A percentile compares a stretch with the other conserved stretches of the same genome.
Evolutionary conservation across 106 monocot species (phyloP).

Genomic region (Apostasia shenzhenica): DNA sequence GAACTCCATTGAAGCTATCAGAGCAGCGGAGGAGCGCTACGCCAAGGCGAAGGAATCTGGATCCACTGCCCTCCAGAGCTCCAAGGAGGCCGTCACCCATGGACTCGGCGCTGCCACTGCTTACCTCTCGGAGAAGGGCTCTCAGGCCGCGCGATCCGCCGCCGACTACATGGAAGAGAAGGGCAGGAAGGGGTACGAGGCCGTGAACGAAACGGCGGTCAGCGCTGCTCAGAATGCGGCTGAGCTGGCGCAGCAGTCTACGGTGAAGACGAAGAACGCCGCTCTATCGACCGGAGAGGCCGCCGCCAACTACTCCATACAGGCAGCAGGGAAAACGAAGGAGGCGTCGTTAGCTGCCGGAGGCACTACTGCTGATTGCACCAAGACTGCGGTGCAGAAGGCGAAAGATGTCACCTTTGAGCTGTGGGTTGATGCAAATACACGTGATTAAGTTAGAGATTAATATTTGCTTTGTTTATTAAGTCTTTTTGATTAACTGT

Average conservation of each 20-base stretch:
- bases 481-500: too few species aligned
- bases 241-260: constrained; percentile 14
- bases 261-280: constrained; percentile 20
- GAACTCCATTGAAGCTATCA: constrained; percentile 55
- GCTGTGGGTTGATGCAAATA: too few species aligned
- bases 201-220: constrained; percentile 16
- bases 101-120: constrained; percentile 17
- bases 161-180: constrained; percentile 22
- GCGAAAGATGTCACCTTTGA: not conserved
- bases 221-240: constrained; percentile 6
- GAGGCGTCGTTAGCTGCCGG: not conserved
- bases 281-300: constrained; percentile 5
- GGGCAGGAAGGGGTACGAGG: constrained; percentile 17
- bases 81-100: constrained; percentile 36
- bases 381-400: not conserved
- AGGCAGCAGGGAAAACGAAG: not conserved
- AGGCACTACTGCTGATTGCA: not conserved
- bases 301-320: constrained; percentile 2
- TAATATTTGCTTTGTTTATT: too few species aligned
- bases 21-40: constrained; percentile 63
- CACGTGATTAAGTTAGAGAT: too few species aligned
- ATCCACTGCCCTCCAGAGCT: constrained; percentile 17
- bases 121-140: constrained; percentile 17
- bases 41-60: constrained; percentile 43
- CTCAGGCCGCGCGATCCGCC: constrained; percentile 7